These are phyloP conservation scores for Zygosaccharomyces lentus DNA, from an alignment of 805 yeast species.

Conservation along the genomic window DNA sequence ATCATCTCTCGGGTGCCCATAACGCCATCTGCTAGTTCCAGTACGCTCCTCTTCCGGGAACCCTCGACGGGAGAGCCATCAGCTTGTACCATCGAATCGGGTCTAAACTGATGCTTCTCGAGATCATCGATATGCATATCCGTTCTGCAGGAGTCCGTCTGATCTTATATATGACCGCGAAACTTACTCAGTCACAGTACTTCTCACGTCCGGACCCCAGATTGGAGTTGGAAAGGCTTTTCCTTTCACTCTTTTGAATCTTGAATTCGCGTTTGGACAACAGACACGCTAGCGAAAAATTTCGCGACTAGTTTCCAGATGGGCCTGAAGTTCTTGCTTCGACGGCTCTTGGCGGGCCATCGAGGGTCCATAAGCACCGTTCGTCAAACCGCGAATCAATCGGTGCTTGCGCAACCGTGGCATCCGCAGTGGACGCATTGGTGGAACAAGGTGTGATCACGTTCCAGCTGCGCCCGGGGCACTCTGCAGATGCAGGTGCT, in stretches of 20 bases:
- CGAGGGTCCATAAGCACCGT: not conserved
- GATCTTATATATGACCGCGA: not conserved
- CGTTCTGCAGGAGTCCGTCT: not conserved
- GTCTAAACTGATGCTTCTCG: not conserved
- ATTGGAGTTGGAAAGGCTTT: not conserved
- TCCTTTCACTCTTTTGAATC: not conserved
- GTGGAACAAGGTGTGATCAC: constrained; percentile 35
- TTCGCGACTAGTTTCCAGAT: constrained; percentile 4
- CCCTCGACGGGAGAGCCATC: constrained; percentile 1
- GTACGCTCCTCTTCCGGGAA: constrained; percentile 13
- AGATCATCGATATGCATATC: not conserved
- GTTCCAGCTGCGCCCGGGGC: constrained; percentile 50
- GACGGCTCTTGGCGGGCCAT: constrained; percentile 1
- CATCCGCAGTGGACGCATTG: constrained; percentile 84
- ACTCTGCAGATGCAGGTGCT: constrained; percentile 83
- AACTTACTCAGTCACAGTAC: not conserved
- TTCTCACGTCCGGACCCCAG: not conserved
- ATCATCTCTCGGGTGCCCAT: constrained; percentile 15
- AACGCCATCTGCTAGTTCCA: not conserved
- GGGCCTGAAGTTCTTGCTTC: not conserved
- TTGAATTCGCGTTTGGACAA: constrained; percentile 5
- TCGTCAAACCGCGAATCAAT: constrained; percentile 34
- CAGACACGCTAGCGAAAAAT: constrained; percentile 5
- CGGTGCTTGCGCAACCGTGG: constrained; percentile 75
- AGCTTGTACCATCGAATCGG: constrained; percentile 1